Percentiles rank a stretch among this genome's conserved stretches.
Conservation (phyloP, 2,329 filamentous ascomycete genomes). For the Fusarium papillatum region DNA sequence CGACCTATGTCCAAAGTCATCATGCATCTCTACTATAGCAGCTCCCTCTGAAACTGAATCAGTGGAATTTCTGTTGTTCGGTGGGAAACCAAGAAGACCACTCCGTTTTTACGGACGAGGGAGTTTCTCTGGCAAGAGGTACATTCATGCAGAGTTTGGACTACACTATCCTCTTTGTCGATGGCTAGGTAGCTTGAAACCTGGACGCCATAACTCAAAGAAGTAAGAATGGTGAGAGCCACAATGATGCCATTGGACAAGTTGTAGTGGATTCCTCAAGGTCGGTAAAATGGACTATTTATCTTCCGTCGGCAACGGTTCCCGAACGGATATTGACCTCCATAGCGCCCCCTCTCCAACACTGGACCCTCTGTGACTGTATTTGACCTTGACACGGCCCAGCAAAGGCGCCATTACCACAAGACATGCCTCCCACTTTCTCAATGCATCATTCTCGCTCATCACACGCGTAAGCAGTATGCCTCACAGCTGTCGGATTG, state of each 20-base stretch:
- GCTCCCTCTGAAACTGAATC: constrained; percentile 94
- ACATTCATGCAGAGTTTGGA: too few relatives aligned
- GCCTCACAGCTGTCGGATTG: background rate
- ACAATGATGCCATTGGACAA: background rate
- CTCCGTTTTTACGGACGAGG: constrained; percentile 87
- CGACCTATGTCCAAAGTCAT: constrained; percentile 80
- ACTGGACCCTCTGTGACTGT: background rate
- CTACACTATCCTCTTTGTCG: background rate
- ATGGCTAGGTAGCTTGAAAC: background rate
- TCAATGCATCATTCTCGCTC: background rate
- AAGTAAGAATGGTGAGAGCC: background rate
- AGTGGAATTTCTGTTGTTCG: constrained; percentile 96
- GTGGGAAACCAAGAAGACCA: constrained; percentile 97
- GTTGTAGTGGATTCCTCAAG: background rate
- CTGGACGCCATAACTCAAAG: background rate
- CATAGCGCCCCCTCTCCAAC: background rate
- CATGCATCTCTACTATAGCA: constrained; percentile 96
- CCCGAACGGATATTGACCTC: background rate
- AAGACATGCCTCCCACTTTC: background rate
- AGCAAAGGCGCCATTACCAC: background rate
- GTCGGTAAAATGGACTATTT: constrained; percentile 11
- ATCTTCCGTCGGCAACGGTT: constrained; percentile 7
- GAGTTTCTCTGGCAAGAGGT: constrained; percentile 97
- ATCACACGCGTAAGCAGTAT: background rate
- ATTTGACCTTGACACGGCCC: background rate